Percentiles rank a stretch among this genome's conserved stretches.
phyloP scores from a whole-genome alignment of 2,329 filamentous ascomycete genomes.

The Cucurbitaria berberidis region DNA sequence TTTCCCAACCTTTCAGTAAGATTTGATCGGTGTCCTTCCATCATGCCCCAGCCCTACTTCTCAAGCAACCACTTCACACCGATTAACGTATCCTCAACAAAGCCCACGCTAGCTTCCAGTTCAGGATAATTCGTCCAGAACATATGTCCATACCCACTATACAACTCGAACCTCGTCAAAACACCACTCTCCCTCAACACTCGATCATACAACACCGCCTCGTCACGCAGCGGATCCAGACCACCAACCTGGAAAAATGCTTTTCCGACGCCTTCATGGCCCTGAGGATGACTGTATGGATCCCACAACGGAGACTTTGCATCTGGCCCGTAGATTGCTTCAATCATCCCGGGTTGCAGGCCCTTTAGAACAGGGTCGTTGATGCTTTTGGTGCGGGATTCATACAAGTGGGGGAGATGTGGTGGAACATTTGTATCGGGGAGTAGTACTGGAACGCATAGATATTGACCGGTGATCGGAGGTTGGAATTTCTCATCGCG shows the following conservation, averaged over 20 bases:
- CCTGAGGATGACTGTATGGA: conserved; percentile 41
- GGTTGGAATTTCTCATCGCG: conserved; percentile 51
- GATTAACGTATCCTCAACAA: conserved; percentile 35
- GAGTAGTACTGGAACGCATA: conserved; percentile 56
- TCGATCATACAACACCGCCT: conserved; percentile 56
- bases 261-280: conserved; percentile 51
- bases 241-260: conserved; percentile 58
- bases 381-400: conserved; percentile 43
- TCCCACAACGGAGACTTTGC: conserved; percentile 35
- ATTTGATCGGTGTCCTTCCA: too few species aligned
- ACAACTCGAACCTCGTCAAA: conserved; percentile 52
- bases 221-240: conserved; percentile 57
- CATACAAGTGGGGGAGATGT: conserved; percentile 49
- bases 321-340: conserved; percentile 36
- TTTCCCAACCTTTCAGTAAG: too few species aligned
- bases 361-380: conserved; percentile 34
- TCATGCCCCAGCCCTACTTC: too few species aligned
- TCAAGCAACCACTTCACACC: conserved; percentile 42
- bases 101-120: conserved; percentile 27
- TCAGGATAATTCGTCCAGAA: conserved; percentile 48
- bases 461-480: conserved; percentile 54
- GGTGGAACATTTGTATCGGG: conserved; percentile 50
- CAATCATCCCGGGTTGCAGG: conserved; percentile 14
- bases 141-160: conserved; percentile 53
- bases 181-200: conserved; percentile 46